These are phyloP conservation scores for Jatropha curcas DNA, from an alignment of 345 rosid genomes.

Conservation along the genomic window DNA sequence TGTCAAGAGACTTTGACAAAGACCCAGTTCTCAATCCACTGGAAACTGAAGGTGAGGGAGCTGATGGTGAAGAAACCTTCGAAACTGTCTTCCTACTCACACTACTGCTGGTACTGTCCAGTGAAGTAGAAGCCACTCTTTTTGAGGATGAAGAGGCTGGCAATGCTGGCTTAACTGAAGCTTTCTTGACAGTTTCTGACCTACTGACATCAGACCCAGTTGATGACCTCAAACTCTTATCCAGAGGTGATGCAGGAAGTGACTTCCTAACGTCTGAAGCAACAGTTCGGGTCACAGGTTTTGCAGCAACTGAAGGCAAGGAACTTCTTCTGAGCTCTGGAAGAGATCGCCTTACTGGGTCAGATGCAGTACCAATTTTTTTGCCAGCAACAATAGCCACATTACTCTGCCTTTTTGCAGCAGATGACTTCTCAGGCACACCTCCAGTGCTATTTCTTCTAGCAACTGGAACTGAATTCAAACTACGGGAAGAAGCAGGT, in stretches of 20 bases:
- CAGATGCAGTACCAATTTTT: slow-evolving; percentile 44
- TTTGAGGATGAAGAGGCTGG: slow-evolving; percentile 55
- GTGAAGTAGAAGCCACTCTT: slow-evolving; percentile 55
- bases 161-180: slow-evolving; percentile 50
- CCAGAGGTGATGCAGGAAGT: slow-evolving; percentile 44
- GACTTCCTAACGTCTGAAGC: slow-evolving; percentile 55
- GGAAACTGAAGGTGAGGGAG: slow-evolving; percentile 66
- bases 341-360: slow-evolving; percentile 65
- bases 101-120: slow-evolving; percentile 64
- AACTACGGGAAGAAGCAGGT: slow-evolving; percentile 42
- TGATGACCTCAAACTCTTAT: slow-evolving; percentile 52
- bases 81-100: slow-evolving; percentile 55
- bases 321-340: slow-evolving; percentile 83
- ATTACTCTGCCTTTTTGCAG: slow-evolving; percentile 27
- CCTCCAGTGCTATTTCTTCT: slow-evolving; percentile 95
- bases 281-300: slow-evolving; percentile 44
- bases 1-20: slow-evolving; percentile 59
- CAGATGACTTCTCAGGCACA: slow-evolving; percentile 54
- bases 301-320: slow-evolving; percentile 62
- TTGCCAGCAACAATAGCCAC: slow-evolving; percentile 40
- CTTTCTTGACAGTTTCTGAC: slow-evolving; percentile 45
- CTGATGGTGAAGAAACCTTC: slow-evolving; percentile 61
- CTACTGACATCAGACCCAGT: slow-evolving; percentile 47
- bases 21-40: slow-evolving; percentile 65
- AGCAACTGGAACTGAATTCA: slow-evolving; percentile 48